Evolutionary conservation across 2,329 filamentous ascomycete genomes (phyloP), one percentile per base, ranked within the genome.

Genomic region (Akanthomyces uredinophilus): DNA sequence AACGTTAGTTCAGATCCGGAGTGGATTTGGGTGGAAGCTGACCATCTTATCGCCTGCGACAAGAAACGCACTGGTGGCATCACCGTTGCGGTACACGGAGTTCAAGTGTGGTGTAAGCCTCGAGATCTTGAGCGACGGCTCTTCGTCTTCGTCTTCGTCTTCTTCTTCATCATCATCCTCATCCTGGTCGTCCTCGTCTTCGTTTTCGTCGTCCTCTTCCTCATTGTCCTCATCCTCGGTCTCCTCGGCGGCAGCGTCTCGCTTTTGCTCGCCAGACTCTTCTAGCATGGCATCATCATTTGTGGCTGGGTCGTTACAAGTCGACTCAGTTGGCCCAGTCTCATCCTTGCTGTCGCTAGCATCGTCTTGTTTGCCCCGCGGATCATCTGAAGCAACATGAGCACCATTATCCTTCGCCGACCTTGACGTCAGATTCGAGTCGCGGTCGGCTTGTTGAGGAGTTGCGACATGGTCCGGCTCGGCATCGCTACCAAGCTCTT

Each of bases 21-120:
- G 18, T 20, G 18, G 37, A 24, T 20, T 16, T 44, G 29, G 10
- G 27, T 16, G 14, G 32, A 60, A 43, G 61, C 80, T 69, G 81
- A 94, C 91, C 94, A 98, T 96, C 79, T 98, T 98, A 80, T 99
- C 94, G 58, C 94, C 94, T 46, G 90, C 90, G 55, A 96, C 91
- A 55, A 96, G 78, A 73, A 96, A 96, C 10, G 91, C 81, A 75
- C 93, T 97, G 29, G 94, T 97, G 68, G 92, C 91, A 82, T 99
- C 95, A 68, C 92, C 93, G 78, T 96, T 96, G 63, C 92, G 88
- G 78, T 99, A 99, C 39, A 97, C 85, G 49, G 89, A 80, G 29
- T 84, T 86, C 64, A 99, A 78, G 69, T 89, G 88, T 64, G 87
- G 88, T 8, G 95, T 98, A 68, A 98, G 78, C 54, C 92, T 89